Evolutionary conservation across 148 eudicot genomes (phyloP), one percentile per base, ranked within the genome.

Genomic region (Fagopyrum esculentum): DNA sequence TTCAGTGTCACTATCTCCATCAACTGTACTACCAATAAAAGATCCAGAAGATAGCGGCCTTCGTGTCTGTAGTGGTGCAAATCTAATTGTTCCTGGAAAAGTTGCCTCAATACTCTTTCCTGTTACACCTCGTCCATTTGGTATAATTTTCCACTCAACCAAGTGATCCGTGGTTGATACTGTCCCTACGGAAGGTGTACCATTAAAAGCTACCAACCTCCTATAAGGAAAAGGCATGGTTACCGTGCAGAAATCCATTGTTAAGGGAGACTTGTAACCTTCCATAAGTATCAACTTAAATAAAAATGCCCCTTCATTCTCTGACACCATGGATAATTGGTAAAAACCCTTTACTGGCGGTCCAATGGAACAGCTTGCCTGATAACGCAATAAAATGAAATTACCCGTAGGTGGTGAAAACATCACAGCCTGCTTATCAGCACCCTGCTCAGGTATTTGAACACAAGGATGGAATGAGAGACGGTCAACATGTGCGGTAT

Each of bases 291-390:
- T 77, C 82, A 96, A 81, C 84, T 85, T 92, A 80, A 96, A 96
- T 45, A 96, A 84, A 85, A 96, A 92, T 30, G 99, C 99, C 72
- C 99, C 99, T 87, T 92, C 98, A 83, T 92, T 96, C 83, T 96
- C 99, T n/a, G 99, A 96, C n/a, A 96, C 98, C 99, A 92, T 90
- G 9, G 98, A 96, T 49, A 96, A 87, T 89, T 96, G 99, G 77
- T 96, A 92, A 78, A 96, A 92, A 52, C 99, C 99, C 77, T 90
- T 92, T 69, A 92, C 72, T 69, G 99, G 99, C 76, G 96, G 98
- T 49, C 91, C 88, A 80, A 87, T 75, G 78, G 84, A 79, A 80
- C 91, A 85, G 59, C 73, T 77, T 45, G 90, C 90, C 82, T 82
- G 91, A 85, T 96, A 96, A 61, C 91, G 91, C 88, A 92, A 81